Evolutionary conservation across 108 stramenopile genomes (phyloP).

Genomic region (Fragilaria radians): DNA sequence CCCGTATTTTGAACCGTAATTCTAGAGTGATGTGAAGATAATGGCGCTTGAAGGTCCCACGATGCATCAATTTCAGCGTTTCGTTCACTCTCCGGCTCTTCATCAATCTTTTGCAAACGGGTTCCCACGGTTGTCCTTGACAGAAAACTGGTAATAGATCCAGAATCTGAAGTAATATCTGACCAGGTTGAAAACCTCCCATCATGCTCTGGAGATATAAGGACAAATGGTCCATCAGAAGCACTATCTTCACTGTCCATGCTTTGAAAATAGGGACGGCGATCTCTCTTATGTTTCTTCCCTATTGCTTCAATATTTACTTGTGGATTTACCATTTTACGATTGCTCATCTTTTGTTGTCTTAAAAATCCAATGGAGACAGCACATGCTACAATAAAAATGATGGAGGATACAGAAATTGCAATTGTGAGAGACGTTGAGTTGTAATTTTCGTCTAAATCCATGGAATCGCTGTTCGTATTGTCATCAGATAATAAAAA

Average conservation of each 20-base stretch:
- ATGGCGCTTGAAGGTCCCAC: neutral
- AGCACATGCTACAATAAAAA: neutral
- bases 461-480: neutral
- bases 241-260: neutral
- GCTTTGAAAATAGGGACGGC: neutral
- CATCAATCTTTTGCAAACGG: neutral
- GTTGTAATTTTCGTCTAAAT: neutral
- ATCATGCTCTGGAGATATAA: neutral
- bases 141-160: neutral
- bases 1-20: neutral
- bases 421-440: neutral
- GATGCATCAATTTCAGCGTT: neutral
- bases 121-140: neutral
- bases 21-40: neutral
- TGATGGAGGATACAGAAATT: neutral
- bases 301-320: neutral
- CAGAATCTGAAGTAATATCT: neutral
- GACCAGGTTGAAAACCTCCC: neutral
- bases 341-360: neutral
- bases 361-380: neutral
- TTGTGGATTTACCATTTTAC: neutral
- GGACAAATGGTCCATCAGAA: neutral
- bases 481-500: neutral
- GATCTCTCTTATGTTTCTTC: neutral
- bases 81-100: neutral